Conservation (phyloP, 2,329 filamentous ascomycete species). For the Colletotrichum tanaceti region DNA sequence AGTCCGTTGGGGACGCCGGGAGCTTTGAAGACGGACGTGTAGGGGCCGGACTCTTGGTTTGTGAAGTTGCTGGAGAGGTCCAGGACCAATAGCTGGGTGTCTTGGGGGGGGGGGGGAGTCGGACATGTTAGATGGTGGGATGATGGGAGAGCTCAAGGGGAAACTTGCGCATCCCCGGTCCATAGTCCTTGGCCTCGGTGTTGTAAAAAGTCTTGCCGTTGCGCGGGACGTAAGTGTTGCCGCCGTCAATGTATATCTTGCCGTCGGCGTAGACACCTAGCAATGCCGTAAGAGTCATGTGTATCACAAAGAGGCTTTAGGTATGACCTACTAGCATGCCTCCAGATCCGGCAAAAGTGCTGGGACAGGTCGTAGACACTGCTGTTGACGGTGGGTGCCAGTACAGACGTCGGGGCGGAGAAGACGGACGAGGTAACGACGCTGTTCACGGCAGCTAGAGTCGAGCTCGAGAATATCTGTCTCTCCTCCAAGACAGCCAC, state of each 20-base stretch:
- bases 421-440: constrained; percentile 22
- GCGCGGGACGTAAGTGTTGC: constrained; percentile 41
- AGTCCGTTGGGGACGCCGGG: constrained; percentile 41
- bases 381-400: constrained; percentile 27
- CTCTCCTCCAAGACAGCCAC: neutral
- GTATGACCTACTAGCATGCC: constrained; percentile 22
- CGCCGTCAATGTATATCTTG: constrained; percentile 43
- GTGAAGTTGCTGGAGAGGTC: constrained; percentile 43
- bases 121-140: neutral
- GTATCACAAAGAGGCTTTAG: neutral
- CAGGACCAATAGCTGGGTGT: constrained; percentile 41
- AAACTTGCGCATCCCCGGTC: constrained; percentile 29
- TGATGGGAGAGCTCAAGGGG: neutral
- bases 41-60: constrained; percentile 36
- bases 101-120: constrained; percentile 10
- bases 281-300: neutral
- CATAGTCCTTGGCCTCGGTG: constrained; percentile 21
- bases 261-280: constrained; percentile 41
- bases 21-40: constrained; percentile 37
- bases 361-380: constrained; percentile 26
- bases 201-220: constrained; percentile 29
- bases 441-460: too few species aligned
- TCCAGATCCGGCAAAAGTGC: constrained; percentile 27
- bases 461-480: constrained; percentile 1
- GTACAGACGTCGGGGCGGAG: constrained; percentile 23